phyloP scores from a whole-genome alignment of 163 green algal genomes.

The Trebouxiophyceae sp. region DNA sequence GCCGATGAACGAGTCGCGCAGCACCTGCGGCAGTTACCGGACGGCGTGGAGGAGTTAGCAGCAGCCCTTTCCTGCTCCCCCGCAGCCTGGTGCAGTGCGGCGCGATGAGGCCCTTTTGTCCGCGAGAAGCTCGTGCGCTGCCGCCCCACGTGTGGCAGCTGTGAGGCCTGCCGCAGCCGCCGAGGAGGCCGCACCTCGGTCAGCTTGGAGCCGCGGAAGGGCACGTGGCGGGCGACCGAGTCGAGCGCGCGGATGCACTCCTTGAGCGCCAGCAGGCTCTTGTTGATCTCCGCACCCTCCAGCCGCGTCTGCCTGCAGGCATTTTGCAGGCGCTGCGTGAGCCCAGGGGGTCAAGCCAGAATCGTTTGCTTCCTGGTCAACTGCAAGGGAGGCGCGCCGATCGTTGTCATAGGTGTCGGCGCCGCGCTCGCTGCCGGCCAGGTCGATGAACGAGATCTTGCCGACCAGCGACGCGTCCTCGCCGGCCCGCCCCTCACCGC shows the following conservation, averaged over 20 bases:
- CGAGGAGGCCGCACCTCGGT: slow-evolving; percentile 48
- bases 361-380: too few species aligned
- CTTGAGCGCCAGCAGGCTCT: slow-evolving; percentile 85
- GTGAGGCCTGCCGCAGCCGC: background rate
- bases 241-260: slow-evolving; percentile 95
- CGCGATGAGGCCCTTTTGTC: too few species aligned
- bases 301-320: slow-evolving; percentile 76
- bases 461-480: slow-evolving; percentile 36
- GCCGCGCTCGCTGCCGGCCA: slow-evolving; percentile 93
- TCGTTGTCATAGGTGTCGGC: slow-evolving; percentile 76
- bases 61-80: too few species aligned
- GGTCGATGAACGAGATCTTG: slow-evolving; percentile 98
- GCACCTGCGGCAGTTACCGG: too few species aligned
- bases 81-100: too few species aligned
- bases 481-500: background rate
- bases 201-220: slow-evolving; percentile 94
- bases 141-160: too few species aligned
- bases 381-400: too few species aligned
- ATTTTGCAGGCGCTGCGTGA: background rate
- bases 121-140: too few species aligned
- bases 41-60: too few species aligned
- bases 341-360: too few species aligned
- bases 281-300: slow-evolving; percentile 99
- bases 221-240: slow-evolving; percentile 80
- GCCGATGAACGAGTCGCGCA: slow-evolving; percentile 89